Base-by-base conservation (phyloP, 805 yeast species). In the Kluyveromyces starmeri region DNA sequence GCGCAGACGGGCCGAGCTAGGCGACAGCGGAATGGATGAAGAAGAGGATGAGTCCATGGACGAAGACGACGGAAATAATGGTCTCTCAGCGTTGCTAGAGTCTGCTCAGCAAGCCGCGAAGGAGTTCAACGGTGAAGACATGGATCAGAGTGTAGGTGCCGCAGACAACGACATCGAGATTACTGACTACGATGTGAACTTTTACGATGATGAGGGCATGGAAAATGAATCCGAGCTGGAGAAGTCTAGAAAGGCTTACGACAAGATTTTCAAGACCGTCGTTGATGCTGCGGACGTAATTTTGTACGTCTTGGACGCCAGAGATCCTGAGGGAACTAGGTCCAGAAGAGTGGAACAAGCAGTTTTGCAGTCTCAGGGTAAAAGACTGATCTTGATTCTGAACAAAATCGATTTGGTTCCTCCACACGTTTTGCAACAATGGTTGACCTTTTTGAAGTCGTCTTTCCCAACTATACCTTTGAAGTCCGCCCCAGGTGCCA, bases 331-430 rank as follows among this genome's bases (percentile, higher is more conserved):
- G 59, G 78, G 85, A 13, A 89, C 97, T 3, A 75, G 98, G 53
- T 86, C 96, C 7, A 75, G 78, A 55, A 84, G 76, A 54, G 88
- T 92, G 27, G 98, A 92, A 66, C 82, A 84, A 55, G 83, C 94
- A 3, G 85, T 92, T 29, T 62, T 88, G 40, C 80, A 78, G 51
- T 73, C 75, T 47, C 82, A 83, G 40, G 57, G 61, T 29, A 92
- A 92, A 60, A 73, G 96, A 53, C 69, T 92, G 43, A 83, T 92
- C 37, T 73, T 86, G 47, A 73, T 89, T 28, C 64, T 92, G 47
- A 92, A 92, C 67, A 92, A 92, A 61, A 83, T 92, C 40, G 98
- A 92, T 63, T 71, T 92, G 49, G 75, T 92, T 41, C 98, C 98
- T 11, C 80, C 85, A 20, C 73, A 78, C 27, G 88, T 76, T 17